Evolutionary conservation across 2,329 filamentous ascomycete species (phyloP).

Genomic region (Dryadomyces quercivorus): DNA sequence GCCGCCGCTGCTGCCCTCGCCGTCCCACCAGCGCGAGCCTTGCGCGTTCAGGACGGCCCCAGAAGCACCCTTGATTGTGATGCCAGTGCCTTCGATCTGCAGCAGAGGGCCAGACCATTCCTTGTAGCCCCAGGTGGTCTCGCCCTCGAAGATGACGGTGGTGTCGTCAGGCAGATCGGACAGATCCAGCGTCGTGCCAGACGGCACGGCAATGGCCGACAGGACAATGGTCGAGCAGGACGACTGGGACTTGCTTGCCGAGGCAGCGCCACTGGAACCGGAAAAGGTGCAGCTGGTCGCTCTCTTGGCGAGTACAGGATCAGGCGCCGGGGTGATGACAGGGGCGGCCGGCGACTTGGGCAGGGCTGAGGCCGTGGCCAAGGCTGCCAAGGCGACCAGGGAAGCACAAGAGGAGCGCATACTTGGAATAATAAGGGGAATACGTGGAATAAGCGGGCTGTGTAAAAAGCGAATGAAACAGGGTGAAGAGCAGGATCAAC

Average conservation of each 20-base stretch:
- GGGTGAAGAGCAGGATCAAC: no score
- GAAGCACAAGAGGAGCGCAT: background rate
- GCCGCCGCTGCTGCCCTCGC: constrained; percentile 45
- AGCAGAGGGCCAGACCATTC: constrained; percentile 9
- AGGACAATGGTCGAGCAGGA: constrained; percentile 43
- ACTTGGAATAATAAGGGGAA: background rate
- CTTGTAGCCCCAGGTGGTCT: constrained; percentile 11
- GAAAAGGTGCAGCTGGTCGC: constrained; percentile 10
- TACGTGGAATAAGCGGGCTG: no score
- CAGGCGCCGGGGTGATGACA: constrained; percentile 1
- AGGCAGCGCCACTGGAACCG: constrained; percentile 5
- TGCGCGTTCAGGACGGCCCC: constrained; percentile 7
- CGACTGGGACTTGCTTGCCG: constrained; percentile 10
- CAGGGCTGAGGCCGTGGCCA: background rate
- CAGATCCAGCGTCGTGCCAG: constrained; percentile 46
- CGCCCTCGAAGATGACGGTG: constrained; percentile 29
- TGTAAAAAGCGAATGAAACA: background rate
- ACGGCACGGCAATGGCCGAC: constrained; percentile 40
- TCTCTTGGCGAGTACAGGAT: background rate
- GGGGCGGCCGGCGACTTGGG: background rate
- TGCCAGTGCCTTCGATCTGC: constrained; percentile 7
- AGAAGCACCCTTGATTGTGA: constrained; percentile 16
- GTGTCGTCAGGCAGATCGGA: constrained; percentile 38
- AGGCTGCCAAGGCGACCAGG: background rate
- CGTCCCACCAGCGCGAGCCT: constrained; percentile 36